These are phyloP conservation scores for Mortierella sp. DNA, from an alignment of 371 early-diverging fungal species.

Conservation along the genomic window DNA sequence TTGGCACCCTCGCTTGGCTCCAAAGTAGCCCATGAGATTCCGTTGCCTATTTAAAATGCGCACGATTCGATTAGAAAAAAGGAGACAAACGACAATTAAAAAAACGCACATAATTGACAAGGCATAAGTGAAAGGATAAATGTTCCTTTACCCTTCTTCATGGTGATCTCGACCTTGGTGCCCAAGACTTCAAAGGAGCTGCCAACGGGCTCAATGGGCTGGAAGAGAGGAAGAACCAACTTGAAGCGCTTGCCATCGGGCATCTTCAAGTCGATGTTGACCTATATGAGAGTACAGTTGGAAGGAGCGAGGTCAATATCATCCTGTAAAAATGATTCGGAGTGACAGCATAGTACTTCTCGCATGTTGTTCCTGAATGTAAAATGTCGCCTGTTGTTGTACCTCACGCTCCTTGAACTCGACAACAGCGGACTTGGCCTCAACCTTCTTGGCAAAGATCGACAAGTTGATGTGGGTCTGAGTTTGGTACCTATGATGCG, in stretches of 20 bases:
- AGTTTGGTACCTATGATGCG: constrained; percentile 81
- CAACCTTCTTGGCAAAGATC: constrained; percentile 93
- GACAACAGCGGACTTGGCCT: constrained; percentile 77
- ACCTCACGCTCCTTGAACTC: constrained; percentile 67
- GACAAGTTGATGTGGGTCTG: constrained; percentile 86
- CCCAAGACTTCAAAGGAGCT: constrained; percentile 81
- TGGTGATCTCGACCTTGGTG: constrained; percentile 90
- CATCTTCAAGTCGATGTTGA: constrained; percentile 67
- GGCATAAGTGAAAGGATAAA: no score
- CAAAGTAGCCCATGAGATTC: constrained; percentile 89
- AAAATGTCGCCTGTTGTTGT: neutral
- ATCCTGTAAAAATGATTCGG: neutral
- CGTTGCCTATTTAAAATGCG: constrained; percentile 65
- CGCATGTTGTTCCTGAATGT: neutral
- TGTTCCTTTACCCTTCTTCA: constrained; percentile 76
- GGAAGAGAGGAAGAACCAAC: constrained; percentile 73
- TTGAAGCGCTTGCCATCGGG: constrained; percentile 75
- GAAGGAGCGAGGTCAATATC: neutral
- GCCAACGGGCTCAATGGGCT: constrained; percentile 78
- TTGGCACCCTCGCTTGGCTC: constrained; percentile 77
- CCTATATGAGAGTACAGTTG: constrained; percentile 28
- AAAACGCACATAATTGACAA: neutral
- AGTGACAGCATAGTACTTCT: neutral
- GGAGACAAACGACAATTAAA: neutral
- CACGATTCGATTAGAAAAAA: neutral